These are phyloP conservation scores for Sarocladiaceae sp. DNA, from an alignment of 2,329 filamentous ascomycete species.

Conservation along the genomic window DNA sequence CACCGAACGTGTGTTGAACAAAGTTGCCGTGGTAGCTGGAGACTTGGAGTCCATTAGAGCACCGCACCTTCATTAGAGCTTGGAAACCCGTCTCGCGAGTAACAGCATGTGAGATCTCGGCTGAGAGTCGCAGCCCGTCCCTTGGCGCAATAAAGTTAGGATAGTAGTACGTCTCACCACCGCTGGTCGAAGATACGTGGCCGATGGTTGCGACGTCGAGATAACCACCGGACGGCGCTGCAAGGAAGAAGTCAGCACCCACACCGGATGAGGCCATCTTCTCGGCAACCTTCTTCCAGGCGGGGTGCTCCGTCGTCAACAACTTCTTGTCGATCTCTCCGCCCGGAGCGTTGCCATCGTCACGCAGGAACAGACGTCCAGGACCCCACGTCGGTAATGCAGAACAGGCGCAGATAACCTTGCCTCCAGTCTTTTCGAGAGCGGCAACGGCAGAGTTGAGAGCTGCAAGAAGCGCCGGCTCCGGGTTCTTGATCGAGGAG, in stretches of 20 bases:
- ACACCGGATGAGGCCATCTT: slow-evolving; percentile 84
- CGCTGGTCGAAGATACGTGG: slow-evolving; percentile 80
- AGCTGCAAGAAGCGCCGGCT: slow-evolving; percentile 79
- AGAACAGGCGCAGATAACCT: slow-evolving; percentile 81
- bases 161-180: slow-evolving; percentile 93
- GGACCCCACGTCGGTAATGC: slow-evolving; percentile 90
- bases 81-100: slow-evolving; percentile 91
- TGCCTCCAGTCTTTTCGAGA: slow-evolving; percentile 80
- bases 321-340: slow-evolving; percentile 90
- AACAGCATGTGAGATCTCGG: slow-evolving; percentile 80
- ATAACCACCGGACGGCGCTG: slow-evolving; percentile 82
- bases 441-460: slow-evolving; percentile 80
- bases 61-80: slow-evolving; percentile 95
- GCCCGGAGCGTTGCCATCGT: slow-evolving; percentile 78
- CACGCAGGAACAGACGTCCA: slow-evolving; percentile 74
- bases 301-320: slow-evolving; percentile 81
- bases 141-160: slow-evolving; percentile 89
- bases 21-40: slow-evolving; percentile 95
- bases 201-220: slow-evolving; percentile 92
- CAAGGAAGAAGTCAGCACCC: slow-evolving; percentile 91
- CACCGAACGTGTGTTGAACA: slow-evolving; percentile 88
- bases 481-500: slow-evolving; percentile 79
- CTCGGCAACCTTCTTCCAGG: slow-evolving; percentile 77
- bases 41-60: slow-evolving; percentile 92
- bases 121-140: slow-evolving; percentile 75